A percentile compares a stretch with the other conserved stretches of the same genome.
Conservation (phyloP, 2,329 filamentous ascomycete genomes). For the Microsporum canis region DNA sequence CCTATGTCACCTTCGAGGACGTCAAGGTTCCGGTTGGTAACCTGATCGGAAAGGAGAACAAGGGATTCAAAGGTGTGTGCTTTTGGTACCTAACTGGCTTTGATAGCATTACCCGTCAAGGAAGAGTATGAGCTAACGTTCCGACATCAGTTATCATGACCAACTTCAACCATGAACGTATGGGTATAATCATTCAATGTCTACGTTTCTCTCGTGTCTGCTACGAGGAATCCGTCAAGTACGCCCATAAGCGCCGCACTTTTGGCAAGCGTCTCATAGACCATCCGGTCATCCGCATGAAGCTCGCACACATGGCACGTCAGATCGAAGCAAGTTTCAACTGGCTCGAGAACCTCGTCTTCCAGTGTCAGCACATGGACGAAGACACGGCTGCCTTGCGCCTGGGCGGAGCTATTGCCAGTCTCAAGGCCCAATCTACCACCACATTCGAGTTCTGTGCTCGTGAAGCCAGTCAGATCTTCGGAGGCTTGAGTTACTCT, state of each 20-base stretch:
- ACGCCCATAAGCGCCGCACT: conserved; percentile 91
- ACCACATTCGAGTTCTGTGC: conserved; percentile 97
- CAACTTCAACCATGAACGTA: conserved; percentile 98
- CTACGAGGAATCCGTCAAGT: conserved; percentile 93
- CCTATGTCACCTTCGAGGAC: conserved; percentile 96
- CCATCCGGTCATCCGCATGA: conserved; percentile 93
- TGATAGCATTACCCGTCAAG: not conserved
- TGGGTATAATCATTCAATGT: conserved; percentile 97
- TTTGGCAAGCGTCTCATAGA: conserved; percentile 96
- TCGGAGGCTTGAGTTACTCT: conserved; percentile 84
- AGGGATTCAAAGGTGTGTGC: conserved; percentile 69
- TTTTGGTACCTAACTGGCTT: too few relatives aligned
- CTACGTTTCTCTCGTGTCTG: conserved; percentile 91
- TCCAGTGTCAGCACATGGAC: conserved; percentile 83
- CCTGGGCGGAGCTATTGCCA: conserved; percentile 85
- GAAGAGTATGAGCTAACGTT: not conserved
- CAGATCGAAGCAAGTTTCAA: conserved; percentile 96
- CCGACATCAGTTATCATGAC: conserved; percentile 73
- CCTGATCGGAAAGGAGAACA: conserved; percentile 92
- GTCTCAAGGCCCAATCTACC: conserved; percentile 87
- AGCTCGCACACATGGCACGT: conserved; percentile 94
- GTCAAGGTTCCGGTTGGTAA: conserved; percentile 99
- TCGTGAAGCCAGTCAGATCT: conserved; percentile 92
- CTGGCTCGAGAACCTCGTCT: conserved; percentile 93
- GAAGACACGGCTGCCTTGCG: conserved; percentile 94